Conservation (phyloP, 73 alveolate species). For the Durusdinium trenchii region DNA sequence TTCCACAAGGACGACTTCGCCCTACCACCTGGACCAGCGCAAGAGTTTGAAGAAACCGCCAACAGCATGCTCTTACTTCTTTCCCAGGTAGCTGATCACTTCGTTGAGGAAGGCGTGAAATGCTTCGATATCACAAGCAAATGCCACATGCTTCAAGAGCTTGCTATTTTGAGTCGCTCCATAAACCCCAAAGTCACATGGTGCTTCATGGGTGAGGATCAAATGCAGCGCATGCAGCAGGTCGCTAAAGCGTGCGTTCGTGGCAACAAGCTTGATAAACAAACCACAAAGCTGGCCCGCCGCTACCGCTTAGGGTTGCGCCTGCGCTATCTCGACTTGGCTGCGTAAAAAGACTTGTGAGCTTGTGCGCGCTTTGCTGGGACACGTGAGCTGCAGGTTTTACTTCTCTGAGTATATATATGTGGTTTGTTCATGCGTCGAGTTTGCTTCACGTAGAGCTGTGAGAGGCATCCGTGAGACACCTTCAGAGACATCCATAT, state of each 20-base stretch:
- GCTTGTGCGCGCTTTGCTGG: too few relatives aligned
- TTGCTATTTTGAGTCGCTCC: not conserved
- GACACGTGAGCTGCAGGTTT: too few relatives aligned
- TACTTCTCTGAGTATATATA: too few relatives aligned
- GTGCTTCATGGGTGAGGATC: constrained; percentile 27
- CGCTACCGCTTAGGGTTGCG: not conserved
- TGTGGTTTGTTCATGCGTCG: too few relatives aligned
- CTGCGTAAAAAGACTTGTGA: not conserved
- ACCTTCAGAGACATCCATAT: too few relatives aligned
- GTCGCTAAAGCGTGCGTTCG: not conserved
- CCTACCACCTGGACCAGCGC: not conserved
- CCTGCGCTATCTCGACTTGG: not conserved
- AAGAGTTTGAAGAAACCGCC: not conserved
- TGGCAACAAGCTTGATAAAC: not conserved
- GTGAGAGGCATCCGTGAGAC: too few relatives aligned
- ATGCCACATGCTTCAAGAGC: constrained; percentile 7
- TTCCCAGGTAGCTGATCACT: constrained; percentile 21
- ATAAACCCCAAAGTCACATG: not conserved
- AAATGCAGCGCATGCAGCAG: not conserved
- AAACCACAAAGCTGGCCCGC: not conserved
- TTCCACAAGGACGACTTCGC: not conserved
- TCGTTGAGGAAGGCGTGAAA: not conserved
- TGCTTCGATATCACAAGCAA: not conserved
- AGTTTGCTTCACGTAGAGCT: too few relatives aligned
- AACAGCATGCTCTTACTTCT: not conserved